A percentile compares a stretch with the other conserved stretches of the same genome.
Evolutionary conservation across 495 filamentous ascomycete species (phyloP).

Genomic region (Choiromyces venosus): DNA sequence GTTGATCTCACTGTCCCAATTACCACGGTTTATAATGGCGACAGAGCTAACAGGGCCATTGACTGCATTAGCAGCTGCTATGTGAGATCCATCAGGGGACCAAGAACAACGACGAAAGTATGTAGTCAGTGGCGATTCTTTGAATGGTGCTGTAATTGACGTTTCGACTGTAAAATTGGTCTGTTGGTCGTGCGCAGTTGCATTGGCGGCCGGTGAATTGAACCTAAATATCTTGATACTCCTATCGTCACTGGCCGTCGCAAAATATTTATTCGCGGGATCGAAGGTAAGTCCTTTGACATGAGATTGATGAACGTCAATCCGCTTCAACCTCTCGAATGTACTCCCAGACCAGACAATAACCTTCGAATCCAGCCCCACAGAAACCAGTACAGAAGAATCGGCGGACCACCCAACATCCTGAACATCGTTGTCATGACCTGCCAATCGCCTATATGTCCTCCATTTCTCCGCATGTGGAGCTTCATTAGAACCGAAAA

Average conservation of each 20-base stretch:
- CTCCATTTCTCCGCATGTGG: conserved; percentile 97
- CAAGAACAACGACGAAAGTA: conserved; percentile 96
- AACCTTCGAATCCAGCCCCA: conserved; percentile 94
- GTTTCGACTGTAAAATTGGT: conserved; percentile 91
- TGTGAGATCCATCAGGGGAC: conserved; percentile 95
- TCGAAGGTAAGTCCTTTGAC: conserved; percentile 99
- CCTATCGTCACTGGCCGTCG: conserved; percentile 92
- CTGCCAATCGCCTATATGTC: conserved; percentile 82
- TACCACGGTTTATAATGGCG: conserved; percentile 85
- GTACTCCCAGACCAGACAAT: conserved; percentile 97
- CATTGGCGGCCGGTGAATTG: conserved; percentile 82
- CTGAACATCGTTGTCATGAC: conserved; percentile 98
- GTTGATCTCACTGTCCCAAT: conserved; percentile 95
- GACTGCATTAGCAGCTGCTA: conserved; percentile 91
- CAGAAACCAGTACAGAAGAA: conserved; percentile 89
- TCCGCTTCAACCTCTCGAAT: conserved; percentile 92
- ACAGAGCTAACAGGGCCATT: conserved; percentile 97
- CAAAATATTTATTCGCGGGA: conserved; percentile 98
- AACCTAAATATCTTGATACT: conserved; percentile 96
- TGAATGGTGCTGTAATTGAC: conserved; percentile 77
- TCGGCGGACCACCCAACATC: conserved; percentile 97
- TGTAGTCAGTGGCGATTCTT: conserved; percentile 82
- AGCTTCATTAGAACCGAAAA: conserved; percentile 74
- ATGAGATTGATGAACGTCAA: conserved; percentile 87
- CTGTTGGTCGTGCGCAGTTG: conserved; percentile 84